Evolutionary conservation across 208 protist genomes (phyloP), one percentile per base, ranked within the genome.

Genomic region (Leishmania gerbilli): DNA sequence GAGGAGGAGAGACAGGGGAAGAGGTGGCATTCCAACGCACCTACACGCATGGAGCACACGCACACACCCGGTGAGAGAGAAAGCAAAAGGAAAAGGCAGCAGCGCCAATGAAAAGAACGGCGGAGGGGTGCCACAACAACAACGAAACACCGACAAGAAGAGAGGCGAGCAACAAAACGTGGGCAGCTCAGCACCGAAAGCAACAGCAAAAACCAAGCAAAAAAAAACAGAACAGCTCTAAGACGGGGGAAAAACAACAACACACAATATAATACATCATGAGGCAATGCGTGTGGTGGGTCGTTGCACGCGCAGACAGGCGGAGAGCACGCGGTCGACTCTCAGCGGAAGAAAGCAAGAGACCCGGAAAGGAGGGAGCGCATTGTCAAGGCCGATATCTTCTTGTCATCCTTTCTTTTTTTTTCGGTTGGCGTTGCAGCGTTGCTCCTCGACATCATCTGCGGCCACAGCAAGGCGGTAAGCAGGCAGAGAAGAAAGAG

Each of bases 271-370:
- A 9, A 53, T 47, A 74, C 40, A 74, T 49, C 40, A 53, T 49
- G 24, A n/a, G 42, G 67, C 40, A 60, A 40, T 75, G 1, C 37
- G n/a, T 7, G 55, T 27, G 24, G 19, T 40, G 4, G 24, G 71
- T 51, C 47, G 37, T 74, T 24, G 65, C 55, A 53, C 77, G 74
- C 55, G 62, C 47, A 58, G 19, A 76, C 27, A 60, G 24, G 58
- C 7, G 53, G 11, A 72, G n/a, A 71, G 53, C 47, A 31, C 67
- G 34, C 76, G 55, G 51, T 62, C 15, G 15, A 80, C 31, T 45
- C 24, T 56, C 15, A 74, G n/a, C 31, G 31, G 2, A 47, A 62
- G 45, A 47, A 72, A 72, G 21, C n/a, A 56, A 56, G 47, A 31
- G 47, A 31, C 5, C 45, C 40, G n/a, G 9, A 47, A 37, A 24